These are phyloP conservation scores for Poa annua DNA, from an alignment of 176 grass and related monocot species.

Conservation along the genomic window DNA sequence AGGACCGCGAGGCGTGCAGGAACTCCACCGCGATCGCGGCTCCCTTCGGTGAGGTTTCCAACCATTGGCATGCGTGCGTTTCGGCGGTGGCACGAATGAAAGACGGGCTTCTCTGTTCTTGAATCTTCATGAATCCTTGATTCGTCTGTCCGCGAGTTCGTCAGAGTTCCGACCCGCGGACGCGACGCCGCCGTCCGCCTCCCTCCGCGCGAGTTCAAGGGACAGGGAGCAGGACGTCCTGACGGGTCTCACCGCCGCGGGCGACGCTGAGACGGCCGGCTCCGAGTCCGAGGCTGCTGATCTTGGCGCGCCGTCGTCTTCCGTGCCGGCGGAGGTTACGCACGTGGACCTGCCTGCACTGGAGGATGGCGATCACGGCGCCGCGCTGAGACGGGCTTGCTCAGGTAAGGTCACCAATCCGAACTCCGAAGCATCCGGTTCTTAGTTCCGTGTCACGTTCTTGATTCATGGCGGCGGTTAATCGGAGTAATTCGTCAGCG, in stretches of 20 bases:
- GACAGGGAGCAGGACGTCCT: constrained; percentile 2
- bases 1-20: background rate
- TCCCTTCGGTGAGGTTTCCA: constrained; percentile 7
- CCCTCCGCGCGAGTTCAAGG: background rate
- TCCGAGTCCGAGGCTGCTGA: background rate
- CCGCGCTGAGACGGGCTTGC: background rate
- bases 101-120: background rate
- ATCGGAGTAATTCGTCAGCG: constrained; percentile 19
- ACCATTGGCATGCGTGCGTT: no score
- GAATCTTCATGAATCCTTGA: no score
- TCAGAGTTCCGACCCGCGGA: constrained; percentile 9
- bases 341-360: background rate
- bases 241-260: background rate
- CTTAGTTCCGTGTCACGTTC: background rate
- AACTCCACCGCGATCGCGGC: no score
- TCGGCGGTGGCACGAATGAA: background rate
- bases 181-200: background rate
- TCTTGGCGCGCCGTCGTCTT: background rate
- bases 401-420: background rate
- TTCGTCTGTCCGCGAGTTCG: background rate
- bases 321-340: no score
- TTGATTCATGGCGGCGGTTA: background rate
- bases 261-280: background rate
- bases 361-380: background rate
- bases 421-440: background rate